phyloP scores from a whole-genome alignment of 208 protist genomes.

The Herpetomonas tarakana region DNA sequence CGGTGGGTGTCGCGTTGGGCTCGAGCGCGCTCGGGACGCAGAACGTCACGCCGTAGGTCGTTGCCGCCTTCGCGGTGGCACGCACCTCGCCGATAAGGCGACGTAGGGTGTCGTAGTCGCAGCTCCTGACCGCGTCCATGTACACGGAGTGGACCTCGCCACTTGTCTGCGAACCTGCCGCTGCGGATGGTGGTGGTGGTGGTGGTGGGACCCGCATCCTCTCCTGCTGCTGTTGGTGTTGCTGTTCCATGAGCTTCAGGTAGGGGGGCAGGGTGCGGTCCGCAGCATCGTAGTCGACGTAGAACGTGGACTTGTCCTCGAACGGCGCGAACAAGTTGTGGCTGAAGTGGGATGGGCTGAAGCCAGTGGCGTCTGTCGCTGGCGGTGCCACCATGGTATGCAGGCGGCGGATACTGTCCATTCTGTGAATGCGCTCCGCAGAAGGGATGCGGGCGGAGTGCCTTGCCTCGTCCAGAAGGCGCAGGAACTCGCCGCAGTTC shows the following conservation, averaged over 20 bases:
- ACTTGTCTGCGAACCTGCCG: neutral
- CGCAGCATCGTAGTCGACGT: conserved; percentile 68
- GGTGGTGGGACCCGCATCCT: no score
- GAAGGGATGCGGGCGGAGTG: conserved; percentile 8
- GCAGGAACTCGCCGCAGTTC: conserved; percentile 68
- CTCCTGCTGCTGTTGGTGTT: conserved; percentile 17
- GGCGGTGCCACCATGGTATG: conserved; percentile 25
- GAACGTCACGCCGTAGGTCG: conserved; percentile 67
- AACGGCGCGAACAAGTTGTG: conserved; percentile 74
- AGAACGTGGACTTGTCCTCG: conserved; percentile 48
- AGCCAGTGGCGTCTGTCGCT: conserved; percentile 44
- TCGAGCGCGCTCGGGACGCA: conserved; percentile 47
- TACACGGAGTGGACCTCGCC: conserved; percentile 10
- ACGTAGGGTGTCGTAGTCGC: conserved; percentile 39
- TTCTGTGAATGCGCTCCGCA: conserved; percentile 41
- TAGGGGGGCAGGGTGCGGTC: conserved; percentile 60
- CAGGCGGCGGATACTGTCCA: conserved; percentile 60
- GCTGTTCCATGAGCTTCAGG: conserved; percentile 25
- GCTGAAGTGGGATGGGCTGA: conserved; percentile 77
- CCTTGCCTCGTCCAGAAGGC: conserved; percentile 39
- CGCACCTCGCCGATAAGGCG: conserved; percentile 42
- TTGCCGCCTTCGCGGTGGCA: conserved; percentile 30
- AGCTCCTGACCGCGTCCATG: conserved; percentile 31
- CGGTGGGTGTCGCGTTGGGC: conserved; percentile 26
- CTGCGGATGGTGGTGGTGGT: neutral